Evolutionary conservation across 2,329 filamentous ascomycete species (phyloP), one percentile per base, ranked within the genome.

Genomic region (Alternaria sp.): DNA sequence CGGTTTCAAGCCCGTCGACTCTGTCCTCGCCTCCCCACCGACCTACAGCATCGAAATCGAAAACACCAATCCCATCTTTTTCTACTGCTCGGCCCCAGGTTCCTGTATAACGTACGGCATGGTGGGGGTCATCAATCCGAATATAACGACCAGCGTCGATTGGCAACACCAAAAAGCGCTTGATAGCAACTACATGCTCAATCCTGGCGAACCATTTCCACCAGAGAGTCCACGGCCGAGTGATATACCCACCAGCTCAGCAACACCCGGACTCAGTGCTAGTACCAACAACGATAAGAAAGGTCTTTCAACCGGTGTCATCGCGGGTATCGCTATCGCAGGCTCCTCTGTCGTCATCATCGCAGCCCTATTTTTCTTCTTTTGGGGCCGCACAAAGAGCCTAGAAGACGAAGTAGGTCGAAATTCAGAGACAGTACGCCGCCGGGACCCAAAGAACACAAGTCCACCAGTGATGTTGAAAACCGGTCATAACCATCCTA

Each of bases 51-150:
- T 77, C 31, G 49, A 34, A 2, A 62, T 78, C 53, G 76, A 77
- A 51, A 69, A 75, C 54, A 71, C 72, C 1, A 37, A 63, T 1
- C 76, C 77, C 2, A 69, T 78, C 1, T 78, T 73, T 58, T 78
- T 76, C 69, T 78, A 78, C 65, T 78, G 75, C 58, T 70, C 87
- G 0, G 88, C 89, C 0, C 83, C 86, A 0, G 84, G 81, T 2
- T 89, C 87, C 5, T 94, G 91, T 70, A 81, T 83, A 9, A 75
- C 78, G 2, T 84, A 87, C 51, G 84, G 86, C 36, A 94, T 94
- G 90, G 84, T 94, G 17, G 90, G 90, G 4, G 88, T 86, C 1
- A 88, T 93, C 65, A 94, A 93, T 69, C 84, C 88, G 9, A 74
- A 73, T 42, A 31, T 66, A 6, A 63, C 58, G 11, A 68, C 63